Conservation (phyloP, 345 rosid genomes). For the Sapria himalayana region DNA sequence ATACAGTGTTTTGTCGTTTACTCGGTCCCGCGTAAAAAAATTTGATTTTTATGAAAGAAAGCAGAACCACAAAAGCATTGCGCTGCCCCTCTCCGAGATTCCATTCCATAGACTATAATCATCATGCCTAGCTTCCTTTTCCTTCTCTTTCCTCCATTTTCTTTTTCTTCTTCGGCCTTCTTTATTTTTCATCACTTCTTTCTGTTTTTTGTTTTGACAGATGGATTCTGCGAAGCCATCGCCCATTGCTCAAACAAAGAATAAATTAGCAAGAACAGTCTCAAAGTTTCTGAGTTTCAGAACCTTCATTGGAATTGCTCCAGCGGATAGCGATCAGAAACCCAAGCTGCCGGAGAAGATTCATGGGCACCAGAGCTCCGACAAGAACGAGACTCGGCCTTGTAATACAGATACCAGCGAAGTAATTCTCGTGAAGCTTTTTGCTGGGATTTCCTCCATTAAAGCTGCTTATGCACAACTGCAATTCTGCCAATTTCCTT, state of each 20-base stretch:
- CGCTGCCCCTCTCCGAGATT: too few species aligned
- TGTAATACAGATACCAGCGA: constrained; percentile 25
- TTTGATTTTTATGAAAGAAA: too few species aligned
- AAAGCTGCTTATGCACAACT: constrained; percentile 67
- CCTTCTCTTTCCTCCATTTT: too few species aligned
- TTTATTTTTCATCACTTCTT: neutral
- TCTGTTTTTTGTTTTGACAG: constrained; percentile 16
- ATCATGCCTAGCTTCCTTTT: too few species aligned
- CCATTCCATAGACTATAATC: too few species aligned
- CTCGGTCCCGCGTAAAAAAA: too few species aligned
- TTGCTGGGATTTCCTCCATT: constrained; percentile 50
- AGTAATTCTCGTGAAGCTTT: constrained; percentile 52
- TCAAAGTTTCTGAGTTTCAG: constrained; percentile 49
- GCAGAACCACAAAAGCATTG: too few species aligned
- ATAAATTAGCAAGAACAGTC: constrained; percentile 40
- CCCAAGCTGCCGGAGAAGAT: constrained; percentile 18
- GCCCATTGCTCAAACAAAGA: constrained; percentile 31
- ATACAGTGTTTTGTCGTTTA: too few species aligned
- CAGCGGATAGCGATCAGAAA: constrained; percentile 29
- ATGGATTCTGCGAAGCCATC: constrained; percentile 64
- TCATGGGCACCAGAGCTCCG: constrained; percentile 14
- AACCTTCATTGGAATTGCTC: constrained; percentile 36
- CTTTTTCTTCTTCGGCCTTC: too few species aligned
- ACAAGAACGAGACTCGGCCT: constrained; percentile 10
- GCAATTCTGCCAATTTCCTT: constrained; percentile 71